Evolutionary conservation across 139 green algal species (phyloP), one percentile per base, ranked within the genome.

Genomic region (Desmodesmus armatus): DNA sequence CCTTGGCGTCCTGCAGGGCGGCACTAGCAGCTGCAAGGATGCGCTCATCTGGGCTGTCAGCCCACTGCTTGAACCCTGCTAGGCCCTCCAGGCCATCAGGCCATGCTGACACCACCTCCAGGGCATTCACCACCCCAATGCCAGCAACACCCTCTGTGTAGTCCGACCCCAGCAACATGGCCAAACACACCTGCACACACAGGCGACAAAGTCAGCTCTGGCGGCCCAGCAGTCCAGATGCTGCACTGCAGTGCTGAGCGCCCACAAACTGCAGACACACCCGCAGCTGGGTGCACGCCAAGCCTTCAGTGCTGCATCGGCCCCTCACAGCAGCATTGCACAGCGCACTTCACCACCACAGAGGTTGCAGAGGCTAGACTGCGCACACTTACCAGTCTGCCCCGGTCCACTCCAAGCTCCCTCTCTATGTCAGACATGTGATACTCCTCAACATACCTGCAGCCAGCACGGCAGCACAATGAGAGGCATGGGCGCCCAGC

Each of bases 401-500:
- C 83, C 23, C 88, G 85, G 29, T 53, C 81, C 63, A 99, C 81
- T 3, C 97, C 97, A 66, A 99, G 87, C 90, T 99, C 95, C 1
- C 37, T 39, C 66, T 95, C 88, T 55, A 99, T 80, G 80, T 98
- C 95, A 0, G 84, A 47, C 67, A 91, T 90, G 23, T 84, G 60
- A 87, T 99, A 99, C 88, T 98, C 93, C 91, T 99, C 97, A 44
- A 97, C 96, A 76, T 98, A 99, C 86, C 97, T 96, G 78, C n/a
- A 31, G 35, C 5, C 15, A 1, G 19, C 29, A 19, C 60, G 37
- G 60, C 15, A 43, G 15, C 65, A 72, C n/a, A n/a, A n/a, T n/a
- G n/a, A n/a, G n/a, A n/a, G n/a, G n/a, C n/a, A n/a, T n/a, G n/a
- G n/a, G n/a, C n/a, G n/a, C n/a, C n/a, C n/a, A n/a, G n/a, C n/a